These are phyloP conservation scores for Globisporangium abappressorium DNA, from an alignment of 352 stramenopile species.

Conservation along the genomic window DNA sequence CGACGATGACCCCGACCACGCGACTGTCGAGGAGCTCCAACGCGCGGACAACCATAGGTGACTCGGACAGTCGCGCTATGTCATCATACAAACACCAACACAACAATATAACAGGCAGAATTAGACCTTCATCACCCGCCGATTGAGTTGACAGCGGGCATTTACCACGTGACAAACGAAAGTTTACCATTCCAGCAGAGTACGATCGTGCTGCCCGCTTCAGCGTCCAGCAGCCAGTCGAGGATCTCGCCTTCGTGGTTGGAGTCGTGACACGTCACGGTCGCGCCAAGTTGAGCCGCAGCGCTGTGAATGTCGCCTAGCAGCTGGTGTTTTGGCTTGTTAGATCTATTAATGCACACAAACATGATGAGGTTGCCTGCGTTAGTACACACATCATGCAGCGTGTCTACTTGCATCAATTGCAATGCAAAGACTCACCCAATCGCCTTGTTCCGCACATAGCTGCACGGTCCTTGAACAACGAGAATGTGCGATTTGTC, in stretches of 20 bases:
- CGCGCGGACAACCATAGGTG: slow-evolving; percentile 28
- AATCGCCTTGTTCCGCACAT: slow-evolving; percentile 21
- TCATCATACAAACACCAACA: not conserved
- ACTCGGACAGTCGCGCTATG: slow-evolving; percentile 30
- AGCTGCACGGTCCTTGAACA: slow-evolving; percentile 30
- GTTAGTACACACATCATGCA: not conserved
- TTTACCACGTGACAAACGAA: not conserved
- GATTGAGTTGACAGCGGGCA: not conserved
- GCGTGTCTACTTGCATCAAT: too few species aligned
- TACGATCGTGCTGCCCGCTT: slow-evolving; percentile 24
- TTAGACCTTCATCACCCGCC: not conserved
- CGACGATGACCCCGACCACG: slow-evolving; percentile 22
- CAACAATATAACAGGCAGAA: not conserved
- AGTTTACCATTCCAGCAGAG: slow-evolving; percentile 42
- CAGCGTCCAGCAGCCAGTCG: slow-evolving; percentile 25
- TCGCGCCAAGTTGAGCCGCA: slow-evolving; percentile 13
- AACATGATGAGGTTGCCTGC: not conserved
- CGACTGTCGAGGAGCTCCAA: slow-evolving; percentile 28
- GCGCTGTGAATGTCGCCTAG: not conserved
- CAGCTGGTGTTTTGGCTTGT: slow-evolving; percentile 15
- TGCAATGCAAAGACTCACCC: slow-evolving; percentile 15
- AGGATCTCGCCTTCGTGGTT: slow-evolving; percentile 36
- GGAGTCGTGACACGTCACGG: slow-evolving; percentile 18
- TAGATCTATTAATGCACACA: not conserved
- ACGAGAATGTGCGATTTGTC: slow-evolving; percentile 2